Evolutionary conservation across 345 rosid species (phyloP).

Genomic region (Moricandia moricandioides): DNA sequence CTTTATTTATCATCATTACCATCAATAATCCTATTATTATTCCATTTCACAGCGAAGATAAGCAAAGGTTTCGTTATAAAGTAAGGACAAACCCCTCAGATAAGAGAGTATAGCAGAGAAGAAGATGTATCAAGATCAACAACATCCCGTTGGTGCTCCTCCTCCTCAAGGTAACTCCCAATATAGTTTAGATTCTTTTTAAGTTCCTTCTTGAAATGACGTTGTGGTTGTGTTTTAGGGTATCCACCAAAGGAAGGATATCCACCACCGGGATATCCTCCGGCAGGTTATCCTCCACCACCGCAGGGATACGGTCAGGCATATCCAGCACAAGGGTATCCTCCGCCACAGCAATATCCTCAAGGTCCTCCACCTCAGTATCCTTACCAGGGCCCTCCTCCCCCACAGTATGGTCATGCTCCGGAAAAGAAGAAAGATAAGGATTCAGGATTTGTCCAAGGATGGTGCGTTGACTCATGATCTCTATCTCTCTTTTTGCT

Average conservation of each 20-base stretch:
- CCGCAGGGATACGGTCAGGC: constrained; percentile 38
- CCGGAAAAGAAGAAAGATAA: constrained; percentile 28
- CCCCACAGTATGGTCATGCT: constrained; percentile 19
- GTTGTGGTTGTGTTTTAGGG: not conserved
- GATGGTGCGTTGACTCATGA: constrained; percentile 48
- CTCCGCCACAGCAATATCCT: constrained; percentile 51
- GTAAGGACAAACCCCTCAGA: constrained; percentile 2
- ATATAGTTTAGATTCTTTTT: not conserved
- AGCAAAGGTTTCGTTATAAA: constrained; percentile 11
- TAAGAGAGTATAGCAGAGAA: constrained; percentile 27
- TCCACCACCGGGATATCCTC: constrained; percentile 40
- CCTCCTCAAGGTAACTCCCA: constrained; percentile 57
- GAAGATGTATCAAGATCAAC: constrained; percentile 56
- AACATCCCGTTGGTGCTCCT: constrained; percentile 61
- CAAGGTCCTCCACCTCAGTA: constrained; percentile 46
- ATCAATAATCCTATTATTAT: constrained; percentile 13
- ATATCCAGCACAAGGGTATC: constrained; percentile 47
- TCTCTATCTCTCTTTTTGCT: not conserved
- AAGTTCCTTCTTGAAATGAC: not conserved
- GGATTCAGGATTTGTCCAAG: constrained; percentile 48
- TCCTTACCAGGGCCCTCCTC: constrained; percentile 43
- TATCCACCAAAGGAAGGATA: constrained; percentile 41
- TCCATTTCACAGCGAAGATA: not conserved
- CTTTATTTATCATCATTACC: constrained; percentile 17
- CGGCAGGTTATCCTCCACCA: constrained; percentile 35